Evolutionary conservation across 331 rosid genomes (phyloP).

Genomic region (Cucumis variabilis): DNA sequence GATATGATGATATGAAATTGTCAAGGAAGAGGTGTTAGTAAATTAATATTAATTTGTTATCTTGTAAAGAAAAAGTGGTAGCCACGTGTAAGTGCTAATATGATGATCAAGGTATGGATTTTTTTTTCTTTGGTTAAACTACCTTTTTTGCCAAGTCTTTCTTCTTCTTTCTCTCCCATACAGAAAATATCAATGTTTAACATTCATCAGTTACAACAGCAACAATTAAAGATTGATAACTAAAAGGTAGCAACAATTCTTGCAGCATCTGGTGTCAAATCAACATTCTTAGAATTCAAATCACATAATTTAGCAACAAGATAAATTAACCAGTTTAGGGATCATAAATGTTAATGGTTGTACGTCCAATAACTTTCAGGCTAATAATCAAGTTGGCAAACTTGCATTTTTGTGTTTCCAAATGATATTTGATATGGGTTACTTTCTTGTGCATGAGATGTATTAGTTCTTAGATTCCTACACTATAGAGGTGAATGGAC

Average conservation of each 20-base stretch:
- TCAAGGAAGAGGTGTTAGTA: too few relatives aligned
- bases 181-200: background rate
- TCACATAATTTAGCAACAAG: constrained; percentile 55
- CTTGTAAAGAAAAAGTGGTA: too few relatives aligned
- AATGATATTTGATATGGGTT: background rate
- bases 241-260: constrained; percentile 55
- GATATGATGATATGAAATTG: too few relatives aligned
- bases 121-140: background rate
- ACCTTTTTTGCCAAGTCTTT: background rate
- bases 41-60: too few relatives aligned
- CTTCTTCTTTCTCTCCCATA: background rate
- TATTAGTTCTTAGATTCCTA: background rate
- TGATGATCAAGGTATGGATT: constrained; percentile 54
- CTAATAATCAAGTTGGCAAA: constrained; percentile 66
- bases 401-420: constrained; percentile 9
- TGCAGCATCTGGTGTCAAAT: constrained; percentile 50
- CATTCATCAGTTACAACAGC: constrained; percentile 8
- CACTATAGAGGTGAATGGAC: background rate
- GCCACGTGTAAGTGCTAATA: constrained; percentile 53
- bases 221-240: constrained; percentile 32
- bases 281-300: constrained; percentile 54
- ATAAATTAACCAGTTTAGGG: constrained; percentile 47
- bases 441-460: background rate
- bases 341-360: constrained; percentile 43
- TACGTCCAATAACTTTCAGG: constrained; percentile 50